phyloP scores from a whole-genome alignment of 495 filamentous ascomycete genomes.

The Aspergillus biplanus region DNA sequence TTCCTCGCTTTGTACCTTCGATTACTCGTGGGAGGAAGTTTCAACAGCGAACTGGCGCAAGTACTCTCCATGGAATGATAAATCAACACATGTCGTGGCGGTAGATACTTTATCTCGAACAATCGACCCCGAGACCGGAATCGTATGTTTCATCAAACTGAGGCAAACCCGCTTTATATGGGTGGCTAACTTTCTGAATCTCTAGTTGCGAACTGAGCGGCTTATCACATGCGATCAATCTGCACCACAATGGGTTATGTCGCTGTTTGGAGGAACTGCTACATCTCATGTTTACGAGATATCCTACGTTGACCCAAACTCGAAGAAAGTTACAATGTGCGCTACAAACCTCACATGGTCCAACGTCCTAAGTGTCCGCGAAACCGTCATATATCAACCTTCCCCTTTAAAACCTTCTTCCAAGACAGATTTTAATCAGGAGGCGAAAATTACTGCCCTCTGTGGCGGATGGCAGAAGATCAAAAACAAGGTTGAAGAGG shows the following conservation, averaged over 20 bases:
- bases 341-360: slow-evolving; percentile 88
- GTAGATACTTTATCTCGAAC: slow-evolving; percentile 86
- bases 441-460: slow-evolving; percentile 88
- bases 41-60: slow-evolving; percentile 99
- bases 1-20: slow-evolving; percentile 80
- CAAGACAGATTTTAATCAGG: slow-evolving; percentile 81
- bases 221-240: slow-evolving; percentile 94
- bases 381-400: slow-evolving; percentile 85
- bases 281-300: slow-evolving; percentile 91
- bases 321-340: slow-evolving; percentile 90
- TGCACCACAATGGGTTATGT: slow-evolving; percentile 82
- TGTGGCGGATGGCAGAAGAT: slow-evolving; percentile 96
- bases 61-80: slow-evolving; percentile 98
- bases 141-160: slow-evolving; percentile 56
- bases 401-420: slow-evolving; percentile 50
- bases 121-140: slow-evolving; percentile 82
- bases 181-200: slow-evolving; percentile 17
- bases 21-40: slow-evolving; percentile 98
- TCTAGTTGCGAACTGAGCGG: slow-evolving; percentile 86
- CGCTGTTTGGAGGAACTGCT: slow-evolving; percentile 70
- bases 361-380: slow-evolving; percentile 84
- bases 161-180: not conserved
- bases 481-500: slow-evolving; percentile 90
- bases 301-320: slow-evolving; percentile 83
- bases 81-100: slow-evolving; percentile 88